phyloP scores from a whole-genome alignment of 805 yeast genomes.

The Ogataea nitratoaversa region DNA sequence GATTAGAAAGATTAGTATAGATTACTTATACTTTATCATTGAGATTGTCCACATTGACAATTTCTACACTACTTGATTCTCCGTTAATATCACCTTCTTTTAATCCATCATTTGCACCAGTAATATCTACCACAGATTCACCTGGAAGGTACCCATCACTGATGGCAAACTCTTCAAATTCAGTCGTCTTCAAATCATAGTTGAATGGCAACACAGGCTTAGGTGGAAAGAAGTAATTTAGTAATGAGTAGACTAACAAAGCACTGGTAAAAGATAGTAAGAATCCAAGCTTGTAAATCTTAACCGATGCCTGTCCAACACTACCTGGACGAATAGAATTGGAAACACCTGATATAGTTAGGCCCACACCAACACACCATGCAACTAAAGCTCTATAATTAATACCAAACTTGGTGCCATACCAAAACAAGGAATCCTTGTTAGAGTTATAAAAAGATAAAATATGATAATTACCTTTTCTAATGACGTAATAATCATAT shows the following conservation, averaged over 20 bases:
- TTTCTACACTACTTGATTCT: slow-evolving; percentile 2
- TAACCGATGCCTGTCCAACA: slow-evolving; percentile 8
- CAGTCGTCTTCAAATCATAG: slow-evolving; percentile 1
- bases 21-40: neutral
- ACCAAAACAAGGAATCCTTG: slow-evolving; percentile 4
- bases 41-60: neutral
- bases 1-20: too few species aligned
- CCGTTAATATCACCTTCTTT: neutral
- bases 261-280: slow-evolving; percentile 11
- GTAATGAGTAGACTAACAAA: slow-evolving; percentile 2
- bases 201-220: slow-evolving; percentile 1
- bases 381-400: slow-evolving; percentile 4
- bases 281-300: slow-evolving; percentile 15
- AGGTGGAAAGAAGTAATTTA: slow-evolving; percentile 6
- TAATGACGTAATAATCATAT: slow-evolving; percentile 11
- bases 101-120: too few species aligned
- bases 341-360: slow-evolving; percentile 9
- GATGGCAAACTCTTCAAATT: slow-evolving; percentile 9
- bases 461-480: slow-evolving; percentile 13
- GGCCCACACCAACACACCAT: slow-evolving; percentile 9
- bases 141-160: slow-evolving; percentile 8
- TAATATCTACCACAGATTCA: slow-evolving; percentile 7
- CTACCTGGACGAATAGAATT: slow-evolving; percentile 11
- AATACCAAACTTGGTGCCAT: slow-evolving; percentile 7
- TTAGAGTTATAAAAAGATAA: slow-evolving; percentile 11